Evolutionary conservation across 2,329 filamentous ascomycete genomes (phyloP).

Genomic region (Sclerotinia minor): DNA sequence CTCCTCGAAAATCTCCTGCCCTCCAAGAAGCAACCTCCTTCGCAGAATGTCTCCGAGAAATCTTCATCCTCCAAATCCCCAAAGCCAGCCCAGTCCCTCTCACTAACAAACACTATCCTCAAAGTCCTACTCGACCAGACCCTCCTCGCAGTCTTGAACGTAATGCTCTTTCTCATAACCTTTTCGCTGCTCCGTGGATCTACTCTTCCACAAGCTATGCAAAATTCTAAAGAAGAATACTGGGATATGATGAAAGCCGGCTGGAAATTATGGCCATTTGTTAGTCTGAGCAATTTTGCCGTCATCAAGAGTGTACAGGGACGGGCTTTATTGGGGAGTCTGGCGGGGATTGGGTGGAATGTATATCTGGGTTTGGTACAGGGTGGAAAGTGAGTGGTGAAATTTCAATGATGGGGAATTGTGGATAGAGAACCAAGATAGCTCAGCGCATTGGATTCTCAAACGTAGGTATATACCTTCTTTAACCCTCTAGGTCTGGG

Average conservation of each 20-base stretch:
- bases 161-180: constrained; percentile 60
- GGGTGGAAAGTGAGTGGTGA: constrained; percentile 33
- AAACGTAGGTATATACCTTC: neutral
- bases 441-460: neutral
- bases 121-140: constrained; percentile 62
- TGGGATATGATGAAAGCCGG: constrained; percentile 66
- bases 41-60: neutral
- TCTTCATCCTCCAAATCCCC: neutral
- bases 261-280: constrained; percentile 70
- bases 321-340: constrained; percentile 68
- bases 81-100: constrained; percentile 49
- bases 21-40: constrained; percentile 46
- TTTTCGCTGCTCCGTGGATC: constrained; percentile 47
- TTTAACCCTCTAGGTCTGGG: neutral
- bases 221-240: constrained; percentile 54
- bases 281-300: constrained; percentile 70
- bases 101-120: constrained; percentile 12
- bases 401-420: neutral
- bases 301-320: constrained; percentile 68
- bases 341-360: constrained; percentile 73
- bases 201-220: constrained; percentile 49
- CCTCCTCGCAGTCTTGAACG: constrained; percentile 61
- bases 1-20: constrained; percentile 74
- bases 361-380: constrained; percentile 70
- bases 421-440: no score